Evolutionary conservation across 148 eudicot species (phyloP), one percentile per base, ranked within the genome.

Genomic region (Selenicereus undatus): DNA sequence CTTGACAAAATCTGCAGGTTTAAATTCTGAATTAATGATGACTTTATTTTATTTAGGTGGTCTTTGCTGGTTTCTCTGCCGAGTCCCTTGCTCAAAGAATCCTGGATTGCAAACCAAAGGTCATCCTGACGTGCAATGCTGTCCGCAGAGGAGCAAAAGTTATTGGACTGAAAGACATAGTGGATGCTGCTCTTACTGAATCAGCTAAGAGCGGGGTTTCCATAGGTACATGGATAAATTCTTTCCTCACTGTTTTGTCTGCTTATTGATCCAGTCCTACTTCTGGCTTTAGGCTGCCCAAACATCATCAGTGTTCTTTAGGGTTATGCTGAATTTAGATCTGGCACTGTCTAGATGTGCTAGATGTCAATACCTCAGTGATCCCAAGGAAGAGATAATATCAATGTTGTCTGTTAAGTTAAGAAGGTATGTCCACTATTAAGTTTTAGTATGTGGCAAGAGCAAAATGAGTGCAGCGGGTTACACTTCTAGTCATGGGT

Each of bases 41-140:
- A 27, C 56, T 50, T n/a, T 85, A 7, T 78, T 66, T 26, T 60
- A 22, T 88, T 72, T 84, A 97, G 99, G 99, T 97, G 84, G 99
- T 97, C 81, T 97, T 97, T 89, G 98, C 99, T 75, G 99, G 99
- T 76, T 97, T 97, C 86, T 97, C 99, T 65, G 90, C 99, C 17
- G 99, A 97, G 64, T 89, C 99, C 80, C 90, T 97, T 83, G 85
- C 94, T 56, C 99, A 97, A 84, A 91, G 99, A 80, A 97, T 97
- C 43, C 78, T 91, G 78, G 99, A 97, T 84, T 97, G 99, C 92
- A 97, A 90, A 85, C 97, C 99, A 24, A 94, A 91, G 89, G 91
- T 89, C 80, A 88, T 97, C 80, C 83, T 97, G 75, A 97, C 99
- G 71, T 97, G 99, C 89, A 97, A 97, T 88, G 99, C 98, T 79